phyloP scores from a whole-genome alignment of 345 rosid species.

The Eucalyptus guilfoylei region DNA sequence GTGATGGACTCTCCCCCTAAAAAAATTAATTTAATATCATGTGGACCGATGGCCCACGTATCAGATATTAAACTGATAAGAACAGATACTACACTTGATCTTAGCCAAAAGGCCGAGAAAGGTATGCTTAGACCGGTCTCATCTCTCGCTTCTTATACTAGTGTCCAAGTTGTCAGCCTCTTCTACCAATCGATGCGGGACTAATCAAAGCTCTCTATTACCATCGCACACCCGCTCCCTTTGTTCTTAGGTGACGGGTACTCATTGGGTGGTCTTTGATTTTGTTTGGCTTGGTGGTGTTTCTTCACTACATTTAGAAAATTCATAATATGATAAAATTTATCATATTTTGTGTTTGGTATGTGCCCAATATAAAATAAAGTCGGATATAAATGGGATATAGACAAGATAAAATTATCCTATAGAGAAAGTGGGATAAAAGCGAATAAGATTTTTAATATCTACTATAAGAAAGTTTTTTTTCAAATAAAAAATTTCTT shows the following conservation, averaged over 20 bases:
- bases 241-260: too few species aligned
- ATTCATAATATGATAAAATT: too few species aligned
- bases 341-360: too few species aligned
- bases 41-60: conserved; percentile 23
- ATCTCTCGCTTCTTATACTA: too few species aligned
- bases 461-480: rapidly evolving
- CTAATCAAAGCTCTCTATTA: too few species aligned
- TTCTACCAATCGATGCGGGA: too few species aligned
- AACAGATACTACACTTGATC: conserved; percentile 60
- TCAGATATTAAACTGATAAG: conserved; percentile 51
- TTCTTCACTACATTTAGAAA: background rate
- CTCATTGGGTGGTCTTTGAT: background rate
- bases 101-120: conserved; percentile 68
- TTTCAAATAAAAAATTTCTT: too few species aligned
- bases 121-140: background rate
- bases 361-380: rapidly evolving
- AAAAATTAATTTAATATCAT: conserved; percentile 25
- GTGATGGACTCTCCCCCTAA: background rate
- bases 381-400: too few species aligned
- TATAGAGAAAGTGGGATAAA: rapidly evolving
- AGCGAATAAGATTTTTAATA: too few species aligned
- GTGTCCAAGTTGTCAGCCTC: too few species aligned
- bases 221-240: too few species aligned
- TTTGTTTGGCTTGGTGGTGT: background rate
- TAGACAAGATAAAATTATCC: rapidly evolving